phyloP scores from a whole-genome alignment of 208 protist species.

The Phytomonas sp. region DNA sequence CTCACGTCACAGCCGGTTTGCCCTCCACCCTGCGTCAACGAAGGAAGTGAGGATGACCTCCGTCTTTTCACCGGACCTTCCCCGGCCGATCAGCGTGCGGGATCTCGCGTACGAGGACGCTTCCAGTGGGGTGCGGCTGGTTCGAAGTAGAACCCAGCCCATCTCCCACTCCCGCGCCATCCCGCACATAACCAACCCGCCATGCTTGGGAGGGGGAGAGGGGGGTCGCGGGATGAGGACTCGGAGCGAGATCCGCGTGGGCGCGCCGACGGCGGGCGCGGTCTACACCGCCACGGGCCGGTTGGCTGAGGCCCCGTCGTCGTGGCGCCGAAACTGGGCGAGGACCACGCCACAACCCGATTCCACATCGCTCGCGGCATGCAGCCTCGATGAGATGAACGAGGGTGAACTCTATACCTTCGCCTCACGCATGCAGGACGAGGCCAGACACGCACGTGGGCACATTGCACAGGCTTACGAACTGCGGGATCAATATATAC shows the following conservation, averaged over 20 bases:
- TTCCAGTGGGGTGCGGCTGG: background rate
- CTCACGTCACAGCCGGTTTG: constrained; percentile 7
- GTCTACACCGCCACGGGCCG: constrained; percentile 1
- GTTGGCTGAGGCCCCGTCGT: background rate
- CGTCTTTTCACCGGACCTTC: constrained; percentile 21
- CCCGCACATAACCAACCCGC: constrained; percentile 4
- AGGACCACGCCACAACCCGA: constrained; percentile 6
- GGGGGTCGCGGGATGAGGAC: no score
- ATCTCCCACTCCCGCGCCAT: background rate
- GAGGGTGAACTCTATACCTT: constrained; percentile 42
- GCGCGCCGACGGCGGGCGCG: background rate
- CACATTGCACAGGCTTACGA: constrained; percentile 38
- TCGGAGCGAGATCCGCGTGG: background rate
- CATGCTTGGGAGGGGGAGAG: background rate
- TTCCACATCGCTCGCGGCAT: constrained; percentile 18
- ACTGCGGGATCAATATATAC: constrained; percentile 45
- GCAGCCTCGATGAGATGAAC: constrained; percentile 29
- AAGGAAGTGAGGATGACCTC: background rate
- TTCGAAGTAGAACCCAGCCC: background rate
- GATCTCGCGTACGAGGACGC: constrained; percentile 18
- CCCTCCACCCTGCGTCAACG: background rate
- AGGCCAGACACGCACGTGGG: constrained; percentile 20
- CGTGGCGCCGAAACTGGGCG: background rate
- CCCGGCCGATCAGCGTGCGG: constrained; percentile 42
- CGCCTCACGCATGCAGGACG: constrained; percentile 35